Evolutionary conservation across 2,329 filamentous ascomycete species (phyloP), one percentile per base, ranked within the genome.

Genomic region (Monosporascus ibericus): DNA sequence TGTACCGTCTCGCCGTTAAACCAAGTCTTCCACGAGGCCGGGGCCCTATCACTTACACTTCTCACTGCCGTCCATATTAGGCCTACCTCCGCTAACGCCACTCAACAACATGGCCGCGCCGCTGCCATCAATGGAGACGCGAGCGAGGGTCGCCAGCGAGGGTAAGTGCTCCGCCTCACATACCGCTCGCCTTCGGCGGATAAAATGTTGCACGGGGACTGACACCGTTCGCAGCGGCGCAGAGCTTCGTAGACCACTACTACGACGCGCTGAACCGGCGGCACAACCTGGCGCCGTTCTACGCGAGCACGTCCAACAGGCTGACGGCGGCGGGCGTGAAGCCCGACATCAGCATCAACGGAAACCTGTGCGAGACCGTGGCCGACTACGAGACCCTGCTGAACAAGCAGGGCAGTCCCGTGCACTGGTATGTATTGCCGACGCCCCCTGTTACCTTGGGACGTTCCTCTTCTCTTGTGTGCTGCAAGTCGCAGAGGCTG

Each of bases 321-420:
- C 80, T 82, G 57, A 64, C 64, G n/a, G 55, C 68, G 14, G 72
- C 79, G n/a, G 72, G 75, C 55, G 71, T 76, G 24, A 74, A 76
- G 36, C 78, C 88, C 49, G 82, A 85, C 65, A 91, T 96, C 63
- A 81, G 84, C 62, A 86, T 91, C 76, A 95, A 95, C 72, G 90
- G 91, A 61, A 84, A 84, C 47, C 70, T 81, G 2, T 73, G 89
- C 38, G 69, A 79, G 36, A 78, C 82, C 52, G 85, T 85, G 0
- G 72, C 75, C 48, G 83, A 84, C 44, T 86, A 91, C 62, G 82
- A 86, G 61, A 77, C 78, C 18, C 78, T 90, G 27, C 87, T 91
- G 58, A 77, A 84, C 52, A 78, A 79, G 6, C 82, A 90, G 50
- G 60, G 62, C 50, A 8, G 14, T 17, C 55, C 52, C 36, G 47